Base-by-base conservation (phyloP, 441 rosid species). In the Arabidopsis lyrata region DNA sequence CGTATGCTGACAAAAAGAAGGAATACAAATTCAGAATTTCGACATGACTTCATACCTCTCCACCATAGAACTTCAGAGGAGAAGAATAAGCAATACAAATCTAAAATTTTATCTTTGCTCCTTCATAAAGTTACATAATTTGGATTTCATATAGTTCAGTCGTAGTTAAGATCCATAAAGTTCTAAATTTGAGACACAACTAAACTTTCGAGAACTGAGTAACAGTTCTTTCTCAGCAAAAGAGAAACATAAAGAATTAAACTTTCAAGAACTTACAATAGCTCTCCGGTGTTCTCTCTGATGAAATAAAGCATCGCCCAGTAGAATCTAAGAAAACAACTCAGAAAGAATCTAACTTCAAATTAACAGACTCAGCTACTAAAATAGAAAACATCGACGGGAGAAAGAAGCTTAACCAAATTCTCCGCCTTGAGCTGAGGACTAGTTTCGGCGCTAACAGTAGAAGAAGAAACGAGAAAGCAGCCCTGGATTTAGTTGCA, bases 361-460 rank as follows among this genome's bases (percentile, higher is more conserved):
- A 44, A 5, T 10, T 22, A 47, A 44, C 48, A n/a, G 6, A 50
- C 5, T 58, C 36, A 59, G 74, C 58, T 56, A 67, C 54, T 48
- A 52, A 41, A 13, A 31, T 1, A 29, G 38, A 50, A 58, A 12
- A 35, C 5, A 35, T 58, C 7, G 22, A 48, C 5, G 65, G 66
- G 66, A 63, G 63, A 54, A 53, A 66, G 60, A 72, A 53, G 41
- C 56, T 63, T n/a, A 11, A 95, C 99, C 90, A 90, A 86, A 84
- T 86, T 90, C 75, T 95, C 98, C 10, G 98, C 93, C 63, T 92
- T 95, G 80, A 88, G 87, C 58, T 91, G 96, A 27, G 98, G 92
- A 70, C 73, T 87, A 56, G 95, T 75, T 69, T 95, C 99, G 45
- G 86, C 76, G 65, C 83, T 90, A 58, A 81, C 82, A 14, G 90